Evolutionary conservation across 495 filamentous ascomycete genomes (phyloP).

Genomic region (Neurospora sp.): DNA sequence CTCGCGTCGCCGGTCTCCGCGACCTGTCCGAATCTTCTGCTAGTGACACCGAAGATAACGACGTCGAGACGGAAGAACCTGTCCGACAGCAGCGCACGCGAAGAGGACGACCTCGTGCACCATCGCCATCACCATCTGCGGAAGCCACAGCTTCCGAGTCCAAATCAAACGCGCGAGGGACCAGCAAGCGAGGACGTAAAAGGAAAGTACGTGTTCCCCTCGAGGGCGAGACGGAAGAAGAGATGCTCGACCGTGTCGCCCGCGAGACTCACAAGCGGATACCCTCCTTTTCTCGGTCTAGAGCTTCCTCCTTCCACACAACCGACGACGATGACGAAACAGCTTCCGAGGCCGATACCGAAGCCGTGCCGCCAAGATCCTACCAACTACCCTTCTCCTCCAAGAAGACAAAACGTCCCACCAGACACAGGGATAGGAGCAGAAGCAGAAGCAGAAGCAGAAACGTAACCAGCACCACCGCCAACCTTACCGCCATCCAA

Average conservation of each 20-base stretch:
- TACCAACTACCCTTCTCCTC: background rate
- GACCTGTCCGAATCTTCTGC: constrained; percentile 24
- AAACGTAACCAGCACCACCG: background rate
- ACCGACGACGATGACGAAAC: background rate
- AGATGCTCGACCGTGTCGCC: constrained; percentile 31
- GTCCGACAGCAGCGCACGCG: background rate
- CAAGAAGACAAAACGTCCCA: background rate
- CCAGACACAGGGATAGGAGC: no score
- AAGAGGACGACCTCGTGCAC: background rate
- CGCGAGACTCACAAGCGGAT: constrained; percentile 19
- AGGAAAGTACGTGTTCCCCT: constrained; percentile 19
- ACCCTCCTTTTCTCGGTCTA: background rate
- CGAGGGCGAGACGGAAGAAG: constrained; percentile 34
- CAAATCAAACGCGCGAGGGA: background rate
- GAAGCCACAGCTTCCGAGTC: background rate
- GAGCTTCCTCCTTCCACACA: background rate
- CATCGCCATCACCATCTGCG: background rate
- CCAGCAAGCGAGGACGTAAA: constrained; percentile 25
- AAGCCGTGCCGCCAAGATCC: background rate
- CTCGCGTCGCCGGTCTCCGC: constrained; percentile 35
- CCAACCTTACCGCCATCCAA: background rate
- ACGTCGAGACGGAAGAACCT: constrained; percentile 2
- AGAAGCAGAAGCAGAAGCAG: background rate
- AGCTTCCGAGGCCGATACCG: background rate
- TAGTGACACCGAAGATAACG: constrained; percentile 20